Percentiles rank a stretch among this genome's conserved stretches.
phyloP scores from a whole-genome alignment of 2,329 filamentous ascomycete species.

The Curvularia eragrostidis region DNA sequence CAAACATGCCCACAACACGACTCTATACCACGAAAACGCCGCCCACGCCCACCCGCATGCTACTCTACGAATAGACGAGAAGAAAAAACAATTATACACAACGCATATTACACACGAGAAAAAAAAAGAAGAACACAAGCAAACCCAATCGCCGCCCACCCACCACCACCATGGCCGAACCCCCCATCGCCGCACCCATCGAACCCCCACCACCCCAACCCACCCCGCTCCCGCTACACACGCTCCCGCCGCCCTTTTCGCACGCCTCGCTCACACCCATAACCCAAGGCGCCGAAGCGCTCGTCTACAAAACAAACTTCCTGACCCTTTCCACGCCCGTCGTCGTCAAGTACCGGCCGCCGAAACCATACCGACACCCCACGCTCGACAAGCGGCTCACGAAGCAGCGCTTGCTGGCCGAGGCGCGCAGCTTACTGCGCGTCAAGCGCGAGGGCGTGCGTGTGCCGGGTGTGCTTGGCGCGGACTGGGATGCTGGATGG shows the following conservation, averaged over 20 bases:
- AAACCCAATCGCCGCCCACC: too few relatives aligned
- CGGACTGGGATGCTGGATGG: conserved; percentile 68
- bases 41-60: too few relatives aligned
- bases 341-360: conserved; percentile 88
- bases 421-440: conserved; percentile 83
- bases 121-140: neutral
- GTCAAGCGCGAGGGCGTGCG: conserved; percentile 78
- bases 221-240: conserved; percentile 35
- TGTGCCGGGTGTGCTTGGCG: conserved; percentile 81
- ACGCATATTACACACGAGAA: too few relatives aligned
- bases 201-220: conserved; percentile 26
- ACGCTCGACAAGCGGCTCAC: conserved; percentile 87
- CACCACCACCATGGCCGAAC: conserved; percentile 29
- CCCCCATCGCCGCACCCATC: conserved; percentile 28
- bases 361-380: conserved; percentile 91
- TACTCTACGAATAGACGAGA: neutral
- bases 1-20: too few relatives aligned
- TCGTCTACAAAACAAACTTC: conserved; percentile 87
- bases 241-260: conserved; percentile 42
- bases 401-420: conserved; percentile 82
- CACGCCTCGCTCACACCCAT: conserved; percentile 72
- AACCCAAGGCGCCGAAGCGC: conserved; percentile 93
- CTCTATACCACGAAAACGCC: too few relatives aligned
- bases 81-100: too few relatives aligned
- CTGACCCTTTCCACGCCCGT: conserved; percentile 71